Percentiles rank a stretch among this genome's conserved stretches.
phyloP scores from a whole-genome alignment of 2,329 filamentous ascomycete species.

The Nigrospora sphaerica region DNA sequence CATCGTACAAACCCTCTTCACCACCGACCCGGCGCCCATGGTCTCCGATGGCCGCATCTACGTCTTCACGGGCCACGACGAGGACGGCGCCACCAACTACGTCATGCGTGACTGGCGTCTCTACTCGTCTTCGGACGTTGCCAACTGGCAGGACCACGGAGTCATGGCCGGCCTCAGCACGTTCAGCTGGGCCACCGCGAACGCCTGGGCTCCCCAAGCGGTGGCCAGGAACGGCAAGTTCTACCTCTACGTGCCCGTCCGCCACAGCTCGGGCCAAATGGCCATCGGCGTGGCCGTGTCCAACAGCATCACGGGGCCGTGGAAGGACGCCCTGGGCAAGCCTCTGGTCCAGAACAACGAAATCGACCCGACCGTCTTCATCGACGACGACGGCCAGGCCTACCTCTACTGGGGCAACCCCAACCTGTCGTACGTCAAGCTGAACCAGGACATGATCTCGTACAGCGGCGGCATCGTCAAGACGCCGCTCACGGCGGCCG shows the following conservation, averaged over 20 bases:
- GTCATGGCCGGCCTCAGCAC: slow-evolving; percentile 14
- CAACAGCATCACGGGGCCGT: slow-evolving; percentile 26
- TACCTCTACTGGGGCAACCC: slow-evolving; percentile 35
- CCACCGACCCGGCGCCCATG: slow-evolving; percentile 21
- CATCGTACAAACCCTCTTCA: slow-evolving; percentile 14
- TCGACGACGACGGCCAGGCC: slow-evolving; percentile 33
- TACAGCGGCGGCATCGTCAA: slow-evolving; percentile 17
- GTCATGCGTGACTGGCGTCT: slow-evolving; percentile 25
- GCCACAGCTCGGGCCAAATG: slow-evolving; percentile 12
- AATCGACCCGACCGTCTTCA: slow-evolving; percentile 31
- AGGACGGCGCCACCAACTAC: slow-evolving; percentile 16
- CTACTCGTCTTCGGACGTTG: slow-evolving; percentile 25
- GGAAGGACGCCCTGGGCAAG: slow-evolving; percentile 23
- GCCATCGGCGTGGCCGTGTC: slow-evolving; percentile 26
- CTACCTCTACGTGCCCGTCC: slow-evolving; percentile 23
- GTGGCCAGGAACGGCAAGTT: slow-evolving; percentile 24
- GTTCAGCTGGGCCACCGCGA: slow-evolving; percentile 24
- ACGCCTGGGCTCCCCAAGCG: slow-evolving; percentile 26
- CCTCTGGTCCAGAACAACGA: slow-evolving; percentile 26
- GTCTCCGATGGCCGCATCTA: slow-evolving; percentile 19
- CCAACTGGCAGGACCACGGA: slow-evolving; percentile 25
- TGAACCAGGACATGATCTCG: slow-evolving; percentile 32
- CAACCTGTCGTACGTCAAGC: slow-evolving; percentile 26
- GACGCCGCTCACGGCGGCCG: slow-evolving; percentile 10
- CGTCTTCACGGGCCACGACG: slow-evolving; percentile 23